These are phyloP conservation scores for Phytophthora melonis DNA, from an alignment of 352 stramenopile genomes.

Conservation along the genomic window DNA sequence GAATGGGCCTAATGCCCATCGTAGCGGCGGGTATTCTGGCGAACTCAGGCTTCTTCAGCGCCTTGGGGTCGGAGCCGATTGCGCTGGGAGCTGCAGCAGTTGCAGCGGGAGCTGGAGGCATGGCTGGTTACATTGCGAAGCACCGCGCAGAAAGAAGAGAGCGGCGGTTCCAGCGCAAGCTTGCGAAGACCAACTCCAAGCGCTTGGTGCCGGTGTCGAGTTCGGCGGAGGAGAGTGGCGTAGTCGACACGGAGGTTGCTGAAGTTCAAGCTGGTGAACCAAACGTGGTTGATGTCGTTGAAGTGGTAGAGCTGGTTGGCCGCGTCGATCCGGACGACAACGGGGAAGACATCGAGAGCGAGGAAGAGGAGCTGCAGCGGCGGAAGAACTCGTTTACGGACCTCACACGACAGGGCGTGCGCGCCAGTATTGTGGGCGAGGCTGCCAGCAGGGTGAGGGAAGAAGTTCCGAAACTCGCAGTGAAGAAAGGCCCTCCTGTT, in stretches of 20 bases:
- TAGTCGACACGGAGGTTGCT: not conserved
- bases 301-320: conserved; percentile 24
- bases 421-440: conserved; percentile 29
- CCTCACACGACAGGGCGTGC: conserved; percentile 29
- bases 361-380: not conserved
- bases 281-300: conserved; percentile 20
- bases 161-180: conserved; percentile 14
- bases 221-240: conserved; percentile 12
- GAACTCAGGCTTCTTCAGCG: conserved; percentile 64
- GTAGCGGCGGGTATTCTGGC: conserved; percentile 61
- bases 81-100: conserved; percentile 51
- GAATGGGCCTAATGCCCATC: conserved; percentile 76
- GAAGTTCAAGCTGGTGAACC: conserved; percentile 5
- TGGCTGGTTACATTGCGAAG: conserved; percentile 59
- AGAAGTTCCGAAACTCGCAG: conserved; percentile 46
- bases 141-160: conserved; percentile 29
- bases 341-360: conserved; percentile 14
- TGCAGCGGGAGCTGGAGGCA: conserved; percentile 53
- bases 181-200: conserved; percentile 33
- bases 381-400: conserved; percentile 48
- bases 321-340: conserved; percentile 24
- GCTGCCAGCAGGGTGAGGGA: not conserved
- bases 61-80: conserved; percentile 57
- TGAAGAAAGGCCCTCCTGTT: conserved; percentile 56
- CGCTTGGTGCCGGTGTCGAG: conserved; percentile 40